Base-by-base conservation (phyloP, 306 rosid genomes). In the Hippophae gyantsensis region DNA sequence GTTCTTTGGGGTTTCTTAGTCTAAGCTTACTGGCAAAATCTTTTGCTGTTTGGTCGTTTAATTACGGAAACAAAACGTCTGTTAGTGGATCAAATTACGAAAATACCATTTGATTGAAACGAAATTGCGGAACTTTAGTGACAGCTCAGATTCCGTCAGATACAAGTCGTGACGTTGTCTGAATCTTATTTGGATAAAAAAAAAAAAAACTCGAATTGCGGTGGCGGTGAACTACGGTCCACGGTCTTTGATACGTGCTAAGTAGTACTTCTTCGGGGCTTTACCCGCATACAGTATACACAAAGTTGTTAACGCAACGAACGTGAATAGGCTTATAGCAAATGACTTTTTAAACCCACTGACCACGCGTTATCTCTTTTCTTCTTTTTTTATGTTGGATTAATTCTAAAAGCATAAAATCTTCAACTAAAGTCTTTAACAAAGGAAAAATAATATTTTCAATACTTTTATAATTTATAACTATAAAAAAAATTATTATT, bases 181-280 rank as follows among this genome's bases (percentile, higher is more conserved):
- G 52, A 64, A 61, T 48, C 44, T 44, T 51, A 18, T 18, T 18
- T 18, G 23, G 23, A 18, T 0, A 18, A 18, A 18, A 18, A 18
- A 18, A 18, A 18, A 18, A 18, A 18, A 75, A 44, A 52, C 71
- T 67, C 79, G 55, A 80, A 72, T 47, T 7, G 27, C 40, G 62
- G 69, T 67, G 61, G 81, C 81, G 83, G 86, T 66, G 63, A 57
- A 53, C 61, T 55, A 48, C 38, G 48, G 67, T 61, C 58, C 14
- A 49, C n/a, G 38, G 50, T 13, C 38, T 14, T 49, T 5, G 13
- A 48, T 12, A 12, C 50, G 10, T 13, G 50, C 13, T 9, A 5
- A 10, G 50, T 46, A 46, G 50, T 47, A 13, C 3, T 12, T 49
- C 53, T 49, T 49, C 2, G 53, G 53, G 14, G 14, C 8, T 23